phyloP scores from a whole-genome alignment of 2,329 filamentous ascomycete genomes.

The Ophiostoma sp. region DNA sequence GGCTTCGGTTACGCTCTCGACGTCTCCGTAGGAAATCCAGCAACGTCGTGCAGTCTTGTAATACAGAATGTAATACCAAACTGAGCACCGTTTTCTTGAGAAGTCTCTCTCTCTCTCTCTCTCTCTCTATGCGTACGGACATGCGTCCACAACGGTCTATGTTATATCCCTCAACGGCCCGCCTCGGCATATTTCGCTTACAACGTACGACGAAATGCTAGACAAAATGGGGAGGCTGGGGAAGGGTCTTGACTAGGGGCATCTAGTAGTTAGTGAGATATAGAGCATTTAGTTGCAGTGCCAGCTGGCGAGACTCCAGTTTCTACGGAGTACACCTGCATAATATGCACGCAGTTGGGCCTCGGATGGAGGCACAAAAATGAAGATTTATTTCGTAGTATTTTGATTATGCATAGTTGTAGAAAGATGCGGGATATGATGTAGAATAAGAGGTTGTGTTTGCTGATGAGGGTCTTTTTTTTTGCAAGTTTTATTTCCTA shows the following conservation, averaged over 20 bases:
- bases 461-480: too few relatives aligned
- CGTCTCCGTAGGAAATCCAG: not conserved
- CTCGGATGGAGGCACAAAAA: not conserved
- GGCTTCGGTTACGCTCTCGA: not conserved
- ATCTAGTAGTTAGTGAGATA: not conserved
- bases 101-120: not conserved
- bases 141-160: not conserved
- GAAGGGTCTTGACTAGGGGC: not conserved
- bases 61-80: not conserved
- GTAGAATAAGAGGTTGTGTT: too few relatives aligned
- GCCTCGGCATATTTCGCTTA: not conserved
- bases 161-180: slow-evolving; percentile 1
- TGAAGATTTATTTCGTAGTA: not conserved
- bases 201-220: too few relatives aligned
- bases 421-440: too few relatives aligned
- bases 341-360: slow-evolving; percentile 3
- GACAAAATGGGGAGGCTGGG: not conserved
- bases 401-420: not conserved
- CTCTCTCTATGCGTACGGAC: not conserved
- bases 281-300: not conserved
- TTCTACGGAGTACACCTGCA: slow-evolving; percentile 11
- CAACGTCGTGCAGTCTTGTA: not conserved
- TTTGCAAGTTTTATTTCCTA: too few relatives aligned
- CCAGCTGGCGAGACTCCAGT: slow-evolving; percentile 12
- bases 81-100: not conserved